These are phyloP conservation scores for Aspergillus homomorphus DNA, from an alignment of 495 filamentous ascomycete species.

Conservation along the genomic window DNA sequence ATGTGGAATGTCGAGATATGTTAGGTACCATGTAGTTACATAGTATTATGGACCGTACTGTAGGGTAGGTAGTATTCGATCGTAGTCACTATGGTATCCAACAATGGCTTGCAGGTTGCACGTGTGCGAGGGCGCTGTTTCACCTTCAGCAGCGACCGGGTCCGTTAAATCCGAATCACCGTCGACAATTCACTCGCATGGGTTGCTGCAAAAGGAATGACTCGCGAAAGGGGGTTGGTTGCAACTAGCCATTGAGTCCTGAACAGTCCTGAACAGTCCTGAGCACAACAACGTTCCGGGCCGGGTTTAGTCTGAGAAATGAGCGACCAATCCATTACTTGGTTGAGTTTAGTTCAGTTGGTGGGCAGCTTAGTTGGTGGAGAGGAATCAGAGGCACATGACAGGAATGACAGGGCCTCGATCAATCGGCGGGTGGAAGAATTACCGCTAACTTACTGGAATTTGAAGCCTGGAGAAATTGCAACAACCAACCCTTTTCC, in stretches of 20 bases:
- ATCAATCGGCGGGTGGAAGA: background rate
- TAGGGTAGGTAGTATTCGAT: too few species aligned
- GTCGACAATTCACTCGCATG: too few species aligned
- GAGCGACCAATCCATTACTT: background rate
- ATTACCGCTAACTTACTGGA: background rate
- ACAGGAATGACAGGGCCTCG: background rate
- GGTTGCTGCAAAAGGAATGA: background rate
- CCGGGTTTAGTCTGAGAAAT: background rate
- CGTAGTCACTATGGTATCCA: background rate
- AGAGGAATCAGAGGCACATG: background rate
- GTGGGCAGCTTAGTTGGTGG: too few species aligned
- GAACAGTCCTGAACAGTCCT: too few species aligned
- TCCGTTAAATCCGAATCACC: background rate
- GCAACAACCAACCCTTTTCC: too few species aligned
- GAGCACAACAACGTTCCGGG: background rate
- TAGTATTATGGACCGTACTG: too few species aligned
- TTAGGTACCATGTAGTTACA: too few species aligned
- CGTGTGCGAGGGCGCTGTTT: slow-evolving; percentile 2
- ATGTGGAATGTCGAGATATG: too few species aligned
- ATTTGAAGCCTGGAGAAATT: too few species aligned
- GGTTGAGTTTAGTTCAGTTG: background rate
- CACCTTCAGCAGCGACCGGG: background rate
- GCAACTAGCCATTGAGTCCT: background rate
- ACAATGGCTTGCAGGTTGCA: background rate
- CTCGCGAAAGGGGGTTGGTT: background rate